Base-by-base conservation (phyloP, 1,284 basidiomycete species). In the Apiotrichum gracile region DNA sequence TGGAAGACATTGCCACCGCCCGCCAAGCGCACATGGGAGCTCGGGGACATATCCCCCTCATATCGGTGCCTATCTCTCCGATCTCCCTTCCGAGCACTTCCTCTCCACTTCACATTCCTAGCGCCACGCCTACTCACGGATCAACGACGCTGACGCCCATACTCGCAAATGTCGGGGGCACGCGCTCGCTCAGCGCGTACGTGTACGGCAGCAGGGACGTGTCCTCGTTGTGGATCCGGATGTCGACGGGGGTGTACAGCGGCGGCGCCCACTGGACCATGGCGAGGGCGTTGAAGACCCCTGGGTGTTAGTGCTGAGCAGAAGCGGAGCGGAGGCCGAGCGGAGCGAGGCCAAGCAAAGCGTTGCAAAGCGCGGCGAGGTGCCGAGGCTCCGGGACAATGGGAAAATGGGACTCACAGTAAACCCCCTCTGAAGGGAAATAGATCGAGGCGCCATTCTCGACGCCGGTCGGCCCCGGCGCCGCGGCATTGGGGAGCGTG, bases 201-300 rank as follows among this genome's bases (percentile, higher is more conserved):
- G 49, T 17, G 29, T 45, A 21, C 6, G 35, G 22, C 21, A 55
- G 45, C 8, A 55, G 24, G 5, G 10, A 10, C 21, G 27, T 17
- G 43, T 56, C 50, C 31, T 29, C 19, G 47, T 52, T 49, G 8
- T 21, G 39, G 22, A 56, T 37, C 22, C 42, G 29, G 25, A 56
- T 41, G 47, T 45, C 31, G 38, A 41, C 19, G 38, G 47, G 31
- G 13, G 24, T 33, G 29, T 12, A 6, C 14, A 55, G 22, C 5
- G 49, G 35, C 21, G 54, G 54, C 19, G 40, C 46, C 54, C 54
- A 55, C 35, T 51, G 45, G 5, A 51, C 24, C 7, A 55, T 22
- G 14, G 35, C 40, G 27, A 38, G 39, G 21, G 48, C 24, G 33
- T 43, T 37, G 41, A 26, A 29, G 3, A 50, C 49, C 33, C 31